These are phyloP conservation scores for Phyllachora maydis DNA, from an alignment of 2,329 filamentous ascomycete species.

Conservation along the genomic window DNA sequence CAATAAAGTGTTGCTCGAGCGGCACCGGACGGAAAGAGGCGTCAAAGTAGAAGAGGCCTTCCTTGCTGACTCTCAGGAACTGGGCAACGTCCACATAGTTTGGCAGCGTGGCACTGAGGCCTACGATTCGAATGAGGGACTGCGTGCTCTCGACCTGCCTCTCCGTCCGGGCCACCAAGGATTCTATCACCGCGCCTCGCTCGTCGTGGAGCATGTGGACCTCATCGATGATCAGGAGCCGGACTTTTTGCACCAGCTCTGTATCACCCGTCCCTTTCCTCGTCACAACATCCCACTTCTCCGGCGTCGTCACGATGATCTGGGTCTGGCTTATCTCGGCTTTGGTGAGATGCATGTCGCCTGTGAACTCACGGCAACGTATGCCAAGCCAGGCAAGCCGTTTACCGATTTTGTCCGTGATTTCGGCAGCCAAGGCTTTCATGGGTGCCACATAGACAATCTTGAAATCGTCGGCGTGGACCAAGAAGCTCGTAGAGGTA, in stretches of 20 bases:
- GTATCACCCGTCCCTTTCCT: slow-evolving; percentile 94
- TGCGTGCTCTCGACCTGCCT: slow-evolving; percentile 96
- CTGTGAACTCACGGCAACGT: slow-evolving; percentile 80
- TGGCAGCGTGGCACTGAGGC: slow-evolving; percentile 83
- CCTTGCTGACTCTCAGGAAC: slow-evolving; percentile 89
- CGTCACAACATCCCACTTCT: slow-evolving; percentile 98
- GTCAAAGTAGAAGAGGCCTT: slow-evolving; percentile 93
- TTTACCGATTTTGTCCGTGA: slow-evolving; percentile 85
- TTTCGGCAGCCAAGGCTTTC: slow-evolving; percentile 93
- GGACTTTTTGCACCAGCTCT: slow-evolving; percentile 91
- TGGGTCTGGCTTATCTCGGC: slow-evolving; percentile 89
- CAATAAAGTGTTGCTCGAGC: slow-evolving; percentile 90
- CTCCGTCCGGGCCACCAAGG: slow-evolving; percentile 83
- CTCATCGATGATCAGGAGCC: slow-evolving; percentile 91
- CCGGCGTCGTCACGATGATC: slow-evolving; percentile 94
- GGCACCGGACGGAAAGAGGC: slow-evolving; percentile 89
- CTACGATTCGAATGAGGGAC: slow-evolving; percentile 87
- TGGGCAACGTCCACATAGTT: slow-evolving; percentile 96
- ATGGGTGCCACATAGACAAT: slow-evolving; percentile 98
- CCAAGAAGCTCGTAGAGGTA: slow-evolving; percentile 55
- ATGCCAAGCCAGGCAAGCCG: slow-evolving; percentile 86
- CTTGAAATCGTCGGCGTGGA: slow-evolving; percentile 82
- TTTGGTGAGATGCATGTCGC: slow-evolving; percentile 97
- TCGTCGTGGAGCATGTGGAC: slow-evolving; percentile 99
- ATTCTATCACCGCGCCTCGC: slow-evolving; percentile 86